These are phyloP conservation scores for Cladorrhinum sp. DNA, from an alignment of 2,329 filamentous ascomycete genomes.

Conservation along the genomic window DNA sequence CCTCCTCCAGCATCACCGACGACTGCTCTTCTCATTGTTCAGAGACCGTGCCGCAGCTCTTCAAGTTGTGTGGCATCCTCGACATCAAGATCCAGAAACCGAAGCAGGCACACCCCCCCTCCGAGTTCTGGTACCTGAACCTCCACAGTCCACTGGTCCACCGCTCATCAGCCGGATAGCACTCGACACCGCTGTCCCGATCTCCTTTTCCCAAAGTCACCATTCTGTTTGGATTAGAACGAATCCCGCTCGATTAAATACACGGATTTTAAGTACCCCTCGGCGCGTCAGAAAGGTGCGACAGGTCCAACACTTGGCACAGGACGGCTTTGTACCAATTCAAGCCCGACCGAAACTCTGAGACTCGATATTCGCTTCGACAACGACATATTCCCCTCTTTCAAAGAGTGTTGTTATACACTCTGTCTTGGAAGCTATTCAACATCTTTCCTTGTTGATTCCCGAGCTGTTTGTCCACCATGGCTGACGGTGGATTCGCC, in stretches of 20 bases:
- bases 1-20: not conserved
- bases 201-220: not conserved
- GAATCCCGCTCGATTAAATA: not conserved
- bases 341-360: not conserved
- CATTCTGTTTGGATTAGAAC: not conserved
- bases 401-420: not conserved
- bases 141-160: not conserved
- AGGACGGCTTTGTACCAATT: not conserved
- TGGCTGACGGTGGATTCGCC: constrained; percentile 58
- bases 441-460: not conserved
- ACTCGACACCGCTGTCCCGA: not conserved
- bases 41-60: not conserved
- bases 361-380: not conserved
- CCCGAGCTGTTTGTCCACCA: constrained; percentile 34
- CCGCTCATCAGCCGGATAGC: not conserved
- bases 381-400: not conserved
- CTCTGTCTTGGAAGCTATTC: not conserved
- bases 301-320: not conserved
- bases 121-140: not conserved
- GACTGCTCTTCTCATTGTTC: not conserved
- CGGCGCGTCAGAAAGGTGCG: not conserved
- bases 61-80: not conserved
- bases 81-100: not conserved
- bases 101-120: not conserved
- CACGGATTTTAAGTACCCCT: not conserved